Conservation (phyloP, 2,329 filamentous ascomycete species). For the Ceratocystis albifundus region DNA sequence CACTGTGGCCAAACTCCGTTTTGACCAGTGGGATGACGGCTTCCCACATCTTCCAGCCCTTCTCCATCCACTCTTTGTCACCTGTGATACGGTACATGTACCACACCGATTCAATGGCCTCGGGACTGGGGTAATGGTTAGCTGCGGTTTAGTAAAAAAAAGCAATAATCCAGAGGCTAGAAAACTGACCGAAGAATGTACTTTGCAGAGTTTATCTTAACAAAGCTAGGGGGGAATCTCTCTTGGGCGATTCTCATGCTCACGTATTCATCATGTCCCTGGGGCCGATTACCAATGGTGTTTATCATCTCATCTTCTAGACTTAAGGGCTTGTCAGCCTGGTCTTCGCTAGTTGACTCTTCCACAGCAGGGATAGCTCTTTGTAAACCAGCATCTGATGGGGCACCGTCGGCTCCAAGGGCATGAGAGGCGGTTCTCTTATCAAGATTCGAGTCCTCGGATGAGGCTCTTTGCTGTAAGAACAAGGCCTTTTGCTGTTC, state of each 20-base stretch:
- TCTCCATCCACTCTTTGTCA: slow-evolving; percentile 60
- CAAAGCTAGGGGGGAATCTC: slow-evolving; percentile 41
- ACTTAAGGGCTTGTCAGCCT: background rate
- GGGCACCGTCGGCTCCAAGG: too few species aligned
- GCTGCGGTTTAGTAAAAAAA: background rate
- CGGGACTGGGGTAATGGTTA: slow-evolving; percentile 45
- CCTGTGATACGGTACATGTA: slow-evolving; percentile 86
- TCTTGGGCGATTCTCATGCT: slow-evolving; percentile 35
- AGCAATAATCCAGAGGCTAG: background rate
- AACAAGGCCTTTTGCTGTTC: slow-evolving; percentile 23
- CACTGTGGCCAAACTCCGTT: slow-evolving; percentile 57
- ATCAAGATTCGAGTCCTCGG: background rate
- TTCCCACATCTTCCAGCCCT: slow-evolving; percentile 77
- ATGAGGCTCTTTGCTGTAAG: slow-evolving; percentile 19
- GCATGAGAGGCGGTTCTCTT: background rate
- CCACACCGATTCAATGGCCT: slow-evolving; percentile 81
- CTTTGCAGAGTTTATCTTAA: slow-evolving; percentile 34
- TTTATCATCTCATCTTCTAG: slow-evolving; percentile 16
- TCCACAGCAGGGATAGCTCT: background rate
- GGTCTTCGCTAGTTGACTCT: background rate
- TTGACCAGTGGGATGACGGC: slow-evolving; percentile 55
- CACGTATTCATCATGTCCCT: slow-evolving; percentile 46
- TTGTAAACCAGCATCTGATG: background rate
- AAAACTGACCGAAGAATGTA: slow-evolving; percentile 51
- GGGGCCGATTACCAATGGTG: slow-evolving; percentile 30